A percentile compares a stretch with the other conserved stretches of the same genome.
Evolutionary conservation across 2,329 filamentous ascomycete species (phyloP).

Genomic region (Akanthomyces dipterigenus): DNA sequence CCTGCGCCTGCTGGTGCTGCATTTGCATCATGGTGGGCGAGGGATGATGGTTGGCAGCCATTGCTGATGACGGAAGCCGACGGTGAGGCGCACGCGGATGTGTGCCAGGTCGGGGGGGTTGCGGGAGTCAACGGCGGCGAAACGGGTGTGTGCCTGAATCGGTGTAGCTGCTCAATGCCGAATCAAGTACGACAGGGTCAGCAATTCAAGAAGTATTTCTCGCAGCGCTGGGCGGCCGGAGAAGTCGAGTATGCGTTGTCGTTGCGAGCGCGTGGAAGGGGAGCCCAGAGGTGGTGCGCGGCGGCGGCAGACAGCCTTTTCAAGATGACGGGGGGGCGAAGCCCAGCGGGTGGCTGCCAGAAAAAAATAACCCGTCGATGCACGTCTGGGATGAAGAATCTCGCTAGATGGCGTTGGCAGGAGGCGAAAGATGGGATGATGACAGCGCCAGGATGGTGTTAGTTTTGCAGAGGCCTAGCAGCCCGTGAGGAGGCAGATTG

Average conservation of each 20-base stretch:
- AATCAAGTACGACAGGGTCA: neutral
- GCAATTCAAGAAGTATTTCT: neutral
- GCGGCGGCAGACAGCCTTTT: conserved; percentile 7
- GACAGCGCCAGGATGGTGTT: neutral
- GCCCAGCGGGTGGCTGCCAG: neutral
- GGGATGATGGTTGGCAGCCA: conserved; percentile 68
- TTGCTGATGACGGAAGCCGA: conserved; percentile 28
- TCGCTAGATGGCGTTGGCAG: neutral
- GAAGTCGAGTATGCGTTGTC: neutral
- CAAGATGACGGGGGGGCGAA: neutral
- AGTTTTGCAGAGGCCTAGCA: conserved; percentile 7
- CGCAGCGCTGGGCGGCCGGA: neutral
- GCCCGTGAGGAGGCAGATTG: conserved; percentile 13
- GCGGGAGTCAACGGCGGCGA: neutral
- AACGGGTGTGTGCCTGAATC: neutral
- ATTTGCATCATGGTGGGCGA: conserved; percentile 73
- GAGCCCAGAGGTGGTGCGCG: neutral
- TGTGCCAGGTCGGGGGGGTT: conserved; percentile 12
- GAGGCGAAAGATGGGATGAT: neutral
- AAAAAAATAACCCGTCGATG: conserved; percentile 8
- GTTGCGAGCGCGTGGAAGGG: neutral
- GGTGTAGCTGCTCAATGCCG: neutral
- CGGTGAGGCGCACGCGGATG: conserved; percentile 13
- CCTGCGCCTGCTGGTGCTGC: conserved; percentile 52
- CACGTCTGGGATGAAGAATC: neutral